These are phyloP conservation scores for Schrenkiella parvula DNA, from an alignment of 345 rosid genomes.

Conservation along the genomic window DNA sequence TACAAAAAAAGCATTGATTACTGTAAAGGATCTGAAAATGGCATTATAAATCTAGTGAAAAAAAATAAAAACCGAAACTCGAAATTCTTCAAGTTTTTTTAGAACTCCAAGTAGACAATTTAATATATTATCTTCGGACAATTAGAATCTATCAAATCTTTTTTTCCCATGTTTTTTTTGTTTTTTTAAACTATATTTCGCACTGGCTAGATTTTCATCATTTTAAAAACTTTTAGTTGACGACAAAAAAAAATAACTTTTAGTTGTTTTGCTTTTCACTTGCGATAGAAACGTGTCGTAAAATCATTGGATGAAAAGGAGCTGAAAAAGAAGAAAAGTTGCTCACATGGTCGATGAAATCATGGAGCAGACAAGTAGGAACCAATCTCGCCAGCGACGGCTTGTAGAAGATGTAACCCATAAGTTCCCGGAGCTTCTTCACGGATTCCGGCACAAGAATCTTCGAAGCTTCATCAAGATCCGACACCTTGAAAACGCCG, in stretches of 20 bases:
- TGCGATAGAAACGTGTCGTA: conserved; percentile 12
- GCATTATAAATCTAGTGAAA: background rate
- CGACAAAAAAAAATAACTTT: too few species aligned
- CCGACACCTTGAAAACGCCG: conserved; percentile 53
- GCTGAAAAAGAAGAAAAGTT: conserved; percentile 3
- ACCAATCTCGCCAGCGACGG: conserved; percentile 40
- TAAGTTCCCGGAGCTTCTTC: conserved; percentile 52
- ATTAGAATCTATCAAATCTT: conserved; percentile 6
- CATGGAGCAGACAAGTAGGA: conserved; percentile 54
- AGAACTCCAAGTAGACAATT: conserved; percentile 1
- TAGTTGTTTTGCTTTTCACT: too few species aligned
- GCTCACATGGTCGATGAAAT: conserved; percentile 49
- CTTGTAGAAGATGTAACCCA: conserved; percentile 42
- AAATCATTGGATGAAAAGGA: background rate
- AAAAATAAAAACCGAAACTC: background rate
- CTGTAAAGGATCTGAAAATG: too few species aligned
- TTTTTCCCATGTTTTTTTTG: background rate
- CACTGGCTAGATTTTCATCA: conserved; percentile 15
- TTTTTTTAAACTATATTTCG: background rate
- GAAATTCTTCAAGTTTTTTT: background rate
- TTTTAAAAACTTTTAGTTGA: too few species aligned
- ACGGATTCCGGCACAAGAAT: conserved; percentile 69
- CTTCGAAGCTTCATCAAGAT: conserved; percentile 62
- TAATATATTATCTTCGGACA: conserved; percentile 7
- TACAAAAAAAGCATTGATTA: too few species aligned